A percentile compares a stretch with the other conserved stretches of the same genome.
Conservation (phyloP, 208 protist genomes). For the Leishmania major region DNA sequence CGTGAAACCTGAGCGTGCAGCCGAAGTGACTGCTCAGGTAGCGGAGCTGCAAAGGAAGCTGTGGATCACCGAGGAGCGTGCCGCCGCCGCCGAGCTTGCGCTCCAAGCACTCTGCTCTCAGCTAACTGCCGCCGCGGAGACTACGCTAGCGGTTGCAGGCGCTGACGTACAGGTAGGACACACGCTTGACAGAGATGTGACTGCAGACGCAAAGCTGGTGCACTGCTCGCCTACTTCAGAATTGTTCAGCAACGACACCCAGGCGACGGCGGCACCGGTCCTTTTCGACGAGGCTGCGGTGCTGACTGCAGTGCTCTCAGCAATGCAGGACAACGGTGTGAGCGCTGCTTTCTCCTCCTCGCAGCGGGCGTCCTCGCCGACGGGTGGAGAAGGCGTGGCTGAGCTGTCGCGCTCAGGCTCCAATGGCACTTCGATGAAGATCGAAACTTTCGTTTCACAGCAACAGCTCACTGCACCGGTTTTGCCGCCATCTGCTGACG, state of each 20-base stretch:
- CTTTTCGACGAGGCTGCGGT: conserved; percentile 3
- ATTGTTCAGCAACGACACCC: not conserved
- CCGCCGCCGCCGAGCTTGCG: conserved; percentile 17
- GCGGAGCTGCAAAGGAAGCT: conserved; percentile 1
- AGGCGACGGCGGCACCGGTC: not conserved
- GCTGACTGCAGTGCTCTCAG: not conserved
- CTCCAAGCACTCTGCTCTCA: conserved; percentile 22
- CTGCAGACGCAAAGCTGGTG: not conserved
- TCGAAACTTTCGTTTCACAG: not conserved
- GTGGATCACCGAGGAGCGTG: conserved; percentile 21
- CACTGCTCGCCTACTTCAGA: not conserved
- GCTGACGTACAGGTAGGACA: not conserved
- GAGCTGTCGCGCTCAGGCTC: not conserved
- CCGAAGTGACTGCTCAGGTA: not conserved
- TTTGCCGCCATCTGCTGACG: not conserved
- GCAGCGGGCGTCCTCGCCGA: not conserved
- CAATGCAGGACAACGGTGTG: not conserved
- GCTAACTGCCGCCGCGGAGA: not conserved
- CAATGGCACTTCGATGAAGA: not conserved
- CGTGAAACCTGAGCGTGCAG: not conserved
- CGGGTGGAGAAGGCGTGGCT: not conserved
- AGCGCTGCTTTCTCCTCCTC: not conserved
- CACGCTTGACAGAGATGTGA: no score
- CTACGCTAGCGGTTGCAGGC: not conserved
- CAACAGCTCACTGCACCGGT: not conserved